Percentiles rank a stretch among this genome's conserved stretches.
Conservation (phyloP, 2,329 filamentous ascomycete species). For the Talaromyces islandicus region DNA sequence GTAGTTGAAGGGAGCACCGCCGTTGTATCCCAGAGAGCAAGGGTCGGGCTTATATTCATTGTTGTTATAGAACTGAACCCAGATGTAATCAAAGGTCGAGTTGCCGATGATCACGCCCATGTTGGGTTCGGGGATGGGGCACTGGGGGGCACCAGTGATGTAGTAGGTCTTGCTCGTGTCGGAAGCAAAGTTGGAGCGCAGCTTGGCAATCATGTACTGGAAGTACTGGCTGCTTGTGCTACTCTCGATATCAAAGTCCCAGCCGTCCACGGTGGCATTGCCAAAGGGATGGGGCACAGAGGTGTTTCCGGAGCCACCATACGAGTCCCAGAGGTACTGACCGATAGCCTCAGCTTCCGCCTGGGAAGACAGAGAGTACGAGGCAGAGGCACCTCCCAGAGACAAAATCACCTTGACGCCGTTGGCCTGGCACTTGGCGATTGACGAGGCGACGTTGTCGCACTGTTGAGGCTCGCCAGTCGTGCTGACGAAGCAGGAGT, state of each 20-base stretch:
- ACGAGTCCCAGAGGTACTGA: conserved; percentile 37
- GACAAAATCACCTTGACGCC: conserved; percentile 43
- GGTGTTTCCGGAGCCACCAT: conserved; percentile 34
- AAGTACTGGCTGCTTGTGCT: conserved; percentile 31
- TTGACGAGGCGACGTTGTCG: conserved; percentile 33
- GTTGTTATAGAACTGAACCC: conserved; percentile 54
- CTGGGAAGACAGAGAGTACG: conserved; percentile 29
- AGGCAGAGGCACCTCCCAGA: conserved; percentile 38
- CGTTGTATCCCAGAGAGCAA: conserved; percentile 8
- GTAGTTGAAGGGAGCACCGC: conserved; percentile 28
- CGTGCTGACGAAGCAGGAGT: conserved; percentile 2
- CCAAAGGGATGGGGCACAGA: conserved; percentile 41
- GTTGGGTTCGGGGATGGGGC: conserved; percentile 42
- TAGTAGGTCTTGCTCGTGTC: conserved; percentile 38
- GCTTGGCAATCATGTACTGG: conserved; percentile 38
- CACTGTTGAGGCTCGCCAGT: conserved; percentile 21
- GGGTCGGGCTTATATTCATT: conserved; percentile 26
- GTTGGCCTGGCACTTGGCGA: conserved; percentile 37
- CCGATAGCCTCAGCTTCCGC: conserved; percentile 38
- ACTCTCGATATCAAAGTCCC: conserved; percentile 47
- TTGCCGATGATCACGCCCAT: conserved; percentile 40
- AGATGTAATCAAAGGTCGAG: conserved; percentile 48
- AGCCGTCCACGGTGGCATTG: conserved; percentile 44
- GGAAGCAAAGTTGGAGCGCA: conserved; percentile 37
- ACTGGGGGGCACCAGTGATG: conserved; percentile 50